Conservation (phyloP, 2,329 filamentous ascomycete species). For the Hymenoscyphus fructigenus region DNA sequence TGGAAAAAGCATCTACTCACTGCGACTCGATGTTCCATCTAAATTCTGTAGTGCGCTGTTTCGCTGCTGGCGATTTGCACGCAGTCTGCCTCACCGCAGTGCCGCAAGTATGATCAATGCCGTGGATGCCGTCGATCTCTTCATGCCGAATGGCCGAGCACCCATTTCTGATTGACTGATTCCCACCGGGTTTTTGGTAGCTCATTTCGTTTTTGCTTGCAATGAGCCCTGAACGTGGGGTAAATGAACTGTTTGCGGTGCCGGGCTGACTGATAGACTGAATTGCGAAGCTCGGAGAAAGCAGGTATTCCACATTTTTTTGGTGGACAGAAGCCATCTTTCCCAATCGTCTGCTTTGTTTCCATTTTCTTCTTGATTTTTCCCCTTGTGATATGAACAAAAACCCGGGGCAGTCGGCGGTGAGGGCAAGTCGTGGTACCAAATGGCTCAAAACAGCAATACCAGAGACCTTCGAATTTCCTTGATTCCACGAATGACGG, state of each 20-base stretch:
- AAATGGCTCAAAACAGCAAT: constrained; percentile 15
- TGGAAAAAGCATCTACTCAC: neutral
- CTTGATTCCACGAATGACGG: constrained; percentile 29
- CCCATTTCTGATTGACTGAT: neutral
- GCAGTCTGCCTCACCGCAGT: constrained; percentile 17
- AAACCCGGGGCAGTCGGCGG: constrained; percentile 16
- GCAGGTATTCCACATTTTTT: neutral
- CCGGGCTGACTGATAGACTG: neutral
- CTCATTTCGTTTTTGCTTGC: neutral
- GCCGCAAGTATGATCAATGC: constrained; percentile 13
- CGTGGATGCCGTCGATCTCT: constrained; percentile 16
- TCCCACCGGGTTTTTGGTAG: constrained; percentile 2
- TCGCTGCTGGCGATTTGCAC: constrained; percentile 1
- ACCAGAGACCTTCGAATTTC: constrained; percentile 23
- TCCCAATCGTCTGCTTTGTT: neutral
- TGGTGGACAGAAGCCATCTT: neutral
- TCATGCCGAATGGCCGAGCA: constrained; percentile 17
- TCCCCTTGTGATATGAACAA: neutral
- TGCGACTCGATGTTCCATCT: neutral
- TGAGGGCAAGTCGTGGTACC: constrained; percentile 20
- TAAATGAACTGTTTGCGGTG: neutral
- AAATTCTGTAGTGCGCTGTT: constrained; percentile 1
- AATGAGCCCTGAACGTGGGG: constrained; percentile 1
- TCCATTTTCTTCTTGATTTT: neutral
- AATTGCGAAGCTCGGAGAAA: neutral